These are phyloP conservation scores for Pestalotiopsis sp. DNA, from an alignment of 2,329 filamentous ascomycete species.

Conservation along the genomic window DNA sequence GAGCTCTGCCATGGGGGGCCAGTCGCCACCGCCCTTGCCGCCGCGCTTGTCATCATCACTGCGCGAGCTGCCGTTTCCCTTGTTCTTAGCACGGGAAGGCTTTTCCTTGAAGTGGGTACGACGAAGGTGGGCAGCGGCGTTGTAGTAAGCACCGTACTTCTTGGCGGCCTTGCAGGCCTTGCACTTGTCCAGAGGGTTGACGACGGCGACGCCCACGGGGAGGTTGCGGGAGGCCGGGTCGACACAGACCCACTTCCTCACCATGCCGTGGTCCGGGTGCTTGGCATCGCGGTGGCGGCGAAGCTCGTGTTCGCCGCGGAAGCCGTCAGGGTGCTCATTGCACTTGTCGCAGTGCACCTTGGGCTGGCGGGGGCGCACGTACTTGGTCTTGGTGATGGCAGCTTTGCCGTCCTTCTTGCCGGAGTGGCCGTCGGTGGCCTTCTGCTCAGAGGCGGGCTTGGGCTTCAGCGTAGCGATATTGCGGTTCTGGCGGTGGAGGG, in stretches of 20 bases:
- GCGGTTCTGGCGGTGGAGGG: constrained; percentile 48
- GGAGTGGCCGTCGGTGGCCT: constrained; percentile 22
- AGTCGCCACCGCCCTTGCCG: constrained; percentile 56
- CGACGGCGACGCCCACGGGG: constrained; percentile 48
- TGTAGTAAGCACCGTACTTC: constrained; percentile 90
- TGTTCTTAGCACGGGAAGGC: constrained; percentile 47
- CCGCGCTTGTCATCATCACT: constrained; percentile 52
- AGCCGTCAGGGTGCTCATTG: constrained; percentile 73
- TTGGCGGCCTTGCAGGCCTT: constrained; percentile 80
- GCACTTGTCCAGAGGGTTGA: constrained; percentile 74
- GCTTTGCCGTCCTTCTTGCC: constrained; percentile 46
- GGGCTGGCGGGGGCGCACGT: constrained; percentile 67
- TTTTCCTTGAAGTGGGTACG: constrained; percentile 83
- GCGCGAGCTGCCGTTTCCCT: constrained; percentile 29
- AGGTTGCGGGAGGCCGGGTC: constrained; percentile 49
- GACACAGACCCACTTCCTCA: constrained; percentile 62
- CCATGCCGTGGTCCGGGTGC: constrained; percentile 52
- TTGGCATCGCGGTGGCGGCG: constrained; percentile 67
- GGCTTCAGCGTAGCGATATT: constrained; percentile 43
- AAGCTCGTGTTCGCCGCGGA: constrained; percentile 84
- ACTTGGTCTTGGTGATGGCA: constrained; percentile 44
- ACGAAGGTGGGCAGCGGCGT: constrained; percentile 87
- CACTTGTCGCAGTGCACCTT: constrained; percentile 75
- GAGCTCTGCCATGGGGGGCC: constrained; percentile 58
- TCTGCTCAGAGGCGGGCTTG: constrained; percentile 40